These are phyloP conservation scores for Heliosperma pusillum DNA, from an alignment of 148 eudicot genomes.

Conservation along the genomic window DNA sequence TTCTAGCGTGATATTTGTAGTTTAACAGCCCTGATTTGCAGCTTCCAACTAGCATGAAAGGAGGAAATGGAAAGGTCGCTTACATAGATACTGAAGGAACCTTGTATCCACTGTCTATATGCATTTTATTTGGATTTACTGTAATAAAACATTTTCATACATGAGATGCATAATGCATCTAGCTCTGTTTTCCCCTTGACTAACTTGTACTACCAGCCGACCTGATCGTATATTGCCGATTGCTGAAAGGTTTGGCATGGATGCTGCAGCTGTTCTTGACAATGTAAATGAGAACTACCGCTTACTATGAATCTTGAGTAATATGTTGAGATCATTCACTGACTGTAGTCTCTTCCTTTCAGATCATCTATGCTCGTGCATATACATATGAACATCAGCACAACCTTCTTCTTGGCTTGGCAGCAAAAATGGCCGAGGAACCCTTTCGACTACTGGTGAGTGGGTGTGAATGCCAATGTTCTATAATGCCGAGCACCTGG, in stretches of 20 bases:
- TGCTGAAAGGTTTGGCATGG: slow-evolving; percentile 99
- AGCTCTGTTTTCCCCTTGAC: slow-evolving; percentile 30
- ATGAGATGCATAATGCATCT: background rate
- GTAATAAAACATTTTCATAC: background rate
- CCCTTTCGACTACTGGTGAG: slow-evolving; percentile 88
- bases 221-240: slow-evolving; percentile 95
- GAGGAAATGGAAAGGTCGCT: slow-evolving; percentile 97
- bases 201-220: slow-evolving; percentile 46
- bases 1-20: background rate
- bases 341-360: background rate
- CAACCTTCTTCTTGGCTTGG: slow-evolving; percentile 91
- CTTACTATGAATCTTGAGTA: background rate
- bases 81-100: slow-evolving; percentile 98
- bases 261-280: slow-evolving; percentile 93
- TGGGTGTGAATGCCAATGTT: slow-evolving; percentile 1
- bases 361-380: slow-evolving; percentile 99
- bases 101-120: slow-evolving; percentile 64
- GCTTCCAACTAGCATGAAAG: slow-evolving; percentile 87
- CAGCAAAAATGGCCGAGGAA: slow-evolving; percentile 98
- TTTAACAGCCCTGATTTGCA: slow-evolving; percentile 29
- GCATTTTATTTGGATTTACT: slow-evolving; percentile 6
- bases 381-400: slow-evolving; percentile 98
- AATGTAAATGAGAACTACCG: slow-evolving; percentile 43
- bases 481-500: background rate
- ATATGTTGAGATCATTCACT: background rate